Conservation (phyloP, 1,284 basidiomycete genomes). For the Sporisorium scitamineum region DNA sequence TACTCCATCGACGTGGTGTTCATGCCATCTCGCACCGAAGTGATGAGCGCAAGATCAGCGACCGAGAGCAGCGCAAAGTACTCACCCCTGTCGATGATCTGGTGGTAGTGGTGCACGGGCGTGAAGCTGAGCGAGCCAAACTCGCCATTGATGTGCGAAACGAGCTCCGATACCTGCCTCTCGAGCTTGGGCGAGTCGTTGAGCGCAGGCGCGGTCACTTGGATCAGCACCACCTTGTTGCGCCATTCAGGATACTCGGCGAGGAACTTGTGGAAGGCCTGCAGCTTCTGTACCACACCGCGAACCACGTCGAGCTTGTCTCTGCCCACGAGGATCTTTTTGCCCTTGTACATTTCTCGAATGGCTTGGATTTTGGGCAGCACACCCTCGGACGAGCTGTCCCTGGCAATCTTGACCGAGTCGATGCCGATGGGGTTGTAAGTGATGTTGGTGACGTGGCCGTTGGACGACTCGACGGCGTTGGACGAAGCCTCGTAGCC, state of each 20-base stretch:
- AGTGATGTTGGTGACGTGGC: conserved; percentile 84
- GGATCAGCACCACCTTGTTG: conserved; percentile 80
- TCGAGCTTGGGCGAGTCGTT: conserved; percentile 94
- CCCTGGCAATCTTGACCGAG: conserved; percentile 85
- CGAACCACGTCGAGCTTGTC: conserved; percentile 99
- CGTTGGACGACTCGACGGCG: conserved; percentile 88
- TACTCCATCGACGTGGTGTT: conserved; percentile 97
- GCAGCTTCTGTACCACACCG: conserved; percentile 96
- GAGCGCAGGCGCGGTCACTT: conserved; percentile 93
- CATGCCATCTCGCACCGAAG: conserved; percentile 96
- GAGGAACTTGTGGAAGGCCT: conserved; percentile 94
- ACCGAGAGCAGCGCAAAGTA: conserved; percentile 96
- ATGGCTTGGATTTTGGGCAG: conserved; percentile 89
- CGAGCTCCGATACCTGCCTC: conserved; percentile 91
- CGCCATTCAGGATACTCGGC: conserved; percentile 96
- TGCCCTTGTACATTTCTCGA: conserved; percentile 87
- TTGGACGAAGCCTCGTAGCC: conserved; percentile 86
- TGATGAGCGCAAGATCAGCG: conserved; percentile 95
- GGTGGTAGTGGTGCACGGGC: conserved; percentile 99
- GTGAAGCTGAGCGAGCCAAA: conserved; percentile 96
- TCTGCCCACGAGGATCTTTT: conserved; percentile 98
- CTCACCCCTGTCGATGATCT: conserved; percentile 92
- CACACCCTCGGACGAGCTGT: conserved; percentile 84
- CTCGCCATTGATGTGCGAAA: conserved; percentile 95
- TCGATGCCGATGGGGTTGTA: conserved; percentile 99